Conservation (phyloP, 805 yeast species). For the Zygotorulaspora danielsina region DNA sequence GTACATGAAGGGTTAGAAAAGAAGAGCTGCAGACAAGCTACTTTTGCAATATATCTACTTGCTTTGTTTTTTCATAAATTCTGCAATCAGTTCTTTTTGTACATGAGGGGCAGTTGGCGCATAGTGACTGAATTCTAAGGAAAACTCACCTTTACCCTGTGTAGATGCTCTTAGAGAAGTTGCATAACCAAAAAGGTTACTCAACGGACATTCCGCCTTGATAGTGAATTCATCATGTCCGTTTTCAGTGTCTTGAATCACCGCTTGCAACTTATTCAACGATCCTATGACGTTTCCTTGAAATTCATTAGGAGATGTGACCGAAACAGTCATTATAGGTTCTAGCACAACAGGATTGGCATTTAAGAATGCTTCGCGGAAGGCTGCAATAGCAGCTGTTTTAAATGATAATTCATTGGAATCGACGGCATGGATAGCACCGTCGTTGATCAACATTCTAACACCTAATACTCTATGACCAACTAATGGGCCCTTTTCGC, state of each 20-base stretch:
- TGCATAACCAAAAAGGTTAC: conserved; percentile 94
- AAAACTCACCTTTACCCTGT: conserved; percentile 98
- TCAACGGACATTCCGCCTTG: conserved; percentile 92
- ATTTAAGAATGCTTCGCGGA: conserved; percentile 80
- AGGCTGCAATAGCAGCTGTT: conserved; percentile 87
- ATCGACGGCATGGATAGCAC: conserved; percentile 96
- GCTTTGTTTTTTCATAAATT: conserved; percentile 59
- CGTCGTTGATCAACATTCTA: conserved; percentile 91
- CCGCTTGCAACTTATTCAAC: conserved; percentile 86
- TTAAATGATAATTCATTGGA: conserved; percentile 94
- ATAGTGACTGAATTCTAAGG: conserved; percentile 90
- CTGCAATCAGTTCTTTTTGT: conserved; percentile 86
- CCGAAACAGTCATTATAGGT: conserved; percentile 92
- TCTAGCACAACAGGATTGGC: conserved; percentile 87
- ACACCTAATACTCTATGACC: conserved; percentile 94
- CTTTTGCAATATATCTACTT: too few relatives aligned
- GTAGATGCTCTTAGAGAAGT: conserved; percentile 92
- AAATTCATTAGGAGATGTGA: conserved; percentile 93
- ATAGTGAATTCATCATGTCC: conserved; percentile 92
- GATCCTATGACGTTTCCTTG: conserved; percentile 91
- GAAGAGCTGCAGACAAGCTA: too few relatives aligned
- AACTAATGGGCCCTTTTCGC: conserved; percentile 93
- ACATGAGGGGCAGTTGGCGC: conserved; percentile 86
- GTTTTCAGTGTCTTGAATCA: conserved; percentile 90
- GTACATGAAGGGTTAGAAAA: conserved; percentile 7